Evolutionary conservation across 2,329 filamentous ascomycete species (phyloP).

Genomic region (Pseudogymnoascus pannorum): DNA sequence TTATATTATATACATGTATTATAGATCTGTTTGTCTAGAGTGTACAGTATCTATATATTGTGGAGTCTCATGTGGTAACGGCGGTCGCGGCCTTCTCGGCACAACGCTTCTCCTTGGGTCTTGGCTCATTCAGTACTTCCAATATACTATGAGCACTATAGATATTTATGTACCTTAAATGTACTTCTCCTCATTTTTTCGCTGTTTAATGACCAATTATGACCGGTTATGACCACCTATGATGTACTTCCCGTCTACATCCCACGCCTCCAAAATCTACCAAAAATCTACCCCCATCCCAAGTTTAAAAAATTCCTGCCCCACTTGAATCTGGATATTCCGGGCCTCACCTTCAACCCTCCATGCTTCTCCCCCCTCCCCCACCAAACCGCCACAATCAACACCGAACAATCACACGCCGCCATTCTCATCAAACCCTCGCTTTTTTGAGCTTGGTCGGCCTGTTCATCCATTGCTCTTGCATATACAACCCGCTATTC

Average conservation of each 20-base stretch:
- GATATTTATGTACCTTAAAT: background rate
- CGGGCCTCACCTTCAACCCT: background rate
- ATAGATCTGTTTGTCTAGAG: too few species aligned
- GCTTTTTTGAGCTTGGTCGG: background rate
- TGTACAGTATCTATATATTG: too few species aligned
- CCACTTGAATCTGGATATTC: slow-evolving; percentile 5
- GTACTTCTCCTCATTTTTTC: background rate
- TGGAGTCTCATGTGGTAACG: too few species aligned
- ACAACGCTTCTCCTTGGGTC: background rate
- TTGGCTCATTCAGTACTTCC: too few species aligned
- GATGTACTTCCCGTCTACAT: background rate
- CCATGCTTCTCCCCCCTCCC: background rate
- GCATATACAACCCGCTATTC: background rate
- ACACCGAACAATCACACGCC: background rate
- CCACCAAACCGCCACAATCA: background rate
- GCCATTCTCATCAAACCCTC: background rate
- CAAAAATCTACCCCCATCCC: background rate
- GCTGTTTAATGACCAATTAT: background rate
- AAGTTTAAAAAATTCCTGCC: background rate
- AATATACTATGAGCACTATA: too few species aligned
- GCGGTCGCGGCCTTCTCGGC: background rate
- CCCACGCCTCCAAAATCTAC: background rate
- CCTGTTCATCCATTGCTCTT: background rate
- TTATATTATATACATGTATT: too few species aligned
- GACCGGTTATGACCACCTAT: background rate